Conservation (phyloP, 1,284 basidiomycete species). For the Tilletia caries region DNA sequence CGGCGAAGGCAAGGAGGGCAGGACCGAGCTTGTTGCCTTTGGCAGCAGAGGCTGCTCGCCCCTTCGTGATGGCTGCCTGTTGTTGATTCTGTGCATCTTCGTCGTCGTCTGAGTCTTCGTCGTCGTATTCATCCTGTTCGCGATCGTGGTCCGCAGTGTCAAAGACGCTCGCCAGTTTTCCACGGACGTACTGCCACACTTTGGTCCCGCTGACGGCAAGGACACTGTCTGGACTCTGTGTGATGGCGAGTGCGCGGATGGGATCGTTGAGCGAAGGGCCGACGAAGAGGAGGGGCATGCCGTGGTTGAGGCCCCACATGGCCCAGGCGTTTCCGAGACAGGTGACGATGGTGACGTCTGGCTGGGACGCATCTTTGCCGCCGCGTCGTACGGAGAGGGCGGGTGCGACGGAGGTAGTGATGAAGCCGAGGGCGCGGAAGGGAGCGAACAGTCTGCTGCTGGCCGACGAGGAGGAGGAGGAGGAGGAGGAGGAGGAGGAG, state of each 20-base stretch:
- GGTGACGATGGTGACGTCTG: slow-evolving; percentile 68
- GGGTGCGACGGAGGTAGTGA: slow-evolving; percentile 89
- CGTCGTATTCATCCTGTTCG: slow-evolving; percentile 17
- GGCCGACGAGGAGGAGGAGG: neutral
- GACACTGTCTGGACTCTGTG: slow-evolving; percentile 78
- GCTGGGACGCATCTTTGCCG: slow-evolving; percentile 71
- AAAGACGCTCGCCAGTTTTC: slow-evolving; percentile 68
- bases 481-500: no score
- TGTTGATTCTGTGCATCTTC: neutral
- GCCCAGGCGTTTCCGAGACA: slow-evolving; percentile 89
- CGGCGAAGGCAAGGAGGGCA: neutral
- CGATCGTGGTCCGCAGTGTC: slow-evolving; percentile 27
- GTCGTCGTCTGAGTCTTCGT: slow-evolving; percentile 13
- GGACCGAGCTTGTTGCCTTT: neutral
- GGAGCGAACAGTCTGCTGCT: slow-evolving; percentile 71
- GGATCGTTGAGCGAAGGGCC: slow-evolving; percentile 75
- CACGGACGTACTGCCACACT: slow-evolving; percentile 76
- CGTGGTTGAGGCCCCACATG: slow-evolving; percentile 87
- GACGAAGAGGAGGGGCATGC: slow-evolving; percentile 84
- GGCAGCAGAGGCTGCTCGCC: no score
- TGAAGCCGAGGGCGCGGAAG: slow-evolving; percentile 86
- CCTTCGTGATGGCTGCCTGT: neutral
- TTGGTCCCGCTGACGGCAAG: slow-evolving; percentile 72
- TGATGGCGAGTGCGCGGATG: slow-evolving; percentile 67
- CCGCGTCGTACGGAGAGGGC: slow-evolving; percentile 70